A percentile compares a stretch with the other conserved stretches of the same genome.
phyloP scores from a whole-genome alignment of 1,284 basidiomycete genomes.

The Austroboletus rostrupii region DNA sequence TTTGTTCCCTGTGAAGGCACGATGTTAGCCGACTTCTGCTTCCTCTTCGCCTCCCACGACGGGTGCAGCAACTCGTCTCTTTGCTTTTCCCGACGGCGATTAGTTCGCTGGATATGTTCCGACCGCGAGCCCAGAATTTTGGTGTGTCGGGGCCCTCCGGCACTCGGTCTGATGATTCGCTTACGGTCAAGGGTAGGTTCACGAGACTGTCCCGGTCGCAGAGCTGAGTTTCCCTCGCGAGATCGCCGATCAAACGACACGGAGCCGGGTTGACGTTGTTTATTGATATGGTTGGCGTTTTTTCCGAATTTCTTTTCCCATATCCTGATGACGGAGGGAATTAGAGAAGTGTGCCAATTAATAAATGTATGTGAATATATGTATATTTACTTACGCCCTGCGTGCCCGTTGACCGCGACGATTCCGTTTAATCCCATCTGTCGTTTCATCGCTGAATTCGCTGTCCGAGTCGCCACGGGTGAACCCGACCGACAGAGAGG shows the following conservation, averaged over 20 bases:
- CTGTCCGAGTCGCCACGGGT: conserved; percentile 75
- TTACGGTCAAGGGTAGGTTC: not conserved
- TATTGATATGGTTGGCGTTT: conserved; percentile 87
- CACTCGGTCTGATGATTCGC: not conserved
- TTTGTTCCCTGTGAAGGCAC: conserved; percentile 63
- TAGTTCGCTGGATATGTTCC: not conserved
- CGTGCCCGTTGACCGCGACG: conserved; percentile 88
- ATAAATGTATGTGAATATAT: not conserved
- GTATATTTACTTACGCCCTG: conserved; percentile 71
- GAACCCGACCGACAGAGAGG: conserved; percentile 84
- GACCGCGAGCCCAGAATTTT: not conserved
- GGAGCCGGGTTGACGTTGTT: conserved; percentile 37
- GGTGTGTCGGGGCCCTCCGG: not conserved
- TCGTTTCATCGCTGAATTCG: conserved; percentile 72
- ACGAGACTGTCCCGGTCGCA: not conserved
- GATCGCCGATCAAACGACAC: conserved; percentile 17
- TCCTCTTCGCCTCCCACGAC: conserved; percentile 89
- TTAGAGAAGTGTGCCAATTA: conserved; percentile 8
- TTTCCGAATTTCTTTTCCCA: conserved; percentile 97
- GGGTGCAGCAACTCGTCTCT: conserved; percentile 68
- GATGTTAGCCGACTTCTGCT: conserved; percentile 57
- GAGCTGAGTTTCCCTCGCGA: conserved; percentile 8
- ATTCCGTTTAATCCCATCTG: conserved; percentile 73
- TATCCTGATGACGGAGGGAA: conserved; percentile 52
- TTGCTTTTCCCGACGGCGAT: conserved; percentile 4